Conservation (phyloP, 2,329 filamentous ascomycete genomes). For the Magnaporthales sp. region DNA sequence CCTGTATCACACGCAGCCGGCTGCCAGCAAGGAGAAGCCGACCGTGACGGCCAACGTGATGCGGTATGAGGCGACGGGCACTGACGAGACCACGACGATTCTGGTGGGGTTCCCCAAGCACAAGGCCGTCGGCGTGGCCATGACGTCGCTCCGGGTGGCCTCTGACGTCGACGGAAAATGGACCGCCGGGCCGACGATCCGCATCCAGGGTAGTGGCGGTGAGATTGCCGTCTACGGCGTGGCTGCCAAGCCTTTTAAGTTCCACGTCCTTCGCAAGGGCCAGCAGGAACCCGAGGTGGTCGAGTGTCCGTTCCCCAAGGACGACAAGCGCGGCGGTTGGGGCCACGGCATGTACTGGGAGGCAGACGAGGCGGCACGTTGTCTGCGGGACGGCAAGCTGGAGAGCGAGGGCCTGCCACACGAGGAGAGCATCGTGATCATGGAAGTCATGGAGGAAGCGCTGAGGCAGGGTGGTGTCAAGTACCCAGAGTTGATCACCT, state of each 20-base stretch:
- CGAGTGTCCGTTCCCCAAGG: constrained; percentile 43
- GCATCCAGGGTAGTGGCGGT: constrained; percentile 71
- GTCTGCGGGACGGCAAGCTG: constrained; percentile 63
- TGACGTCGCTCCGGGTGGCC: constrained; percentile 53
- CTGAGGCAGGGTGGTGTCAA: constrained; percentile 42
- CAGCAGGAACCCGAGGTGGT: constrained; percentile 33
- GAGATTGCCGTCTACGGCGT: constrained; percentile 74
- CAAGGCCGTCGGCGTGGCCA: constrained; percentile 63
- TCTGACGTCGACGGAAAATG: constrained; percentile 53
- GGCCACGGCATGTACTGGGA: constrained; percentile 75
- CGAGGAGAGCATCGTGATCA: constrained; percentile 74
- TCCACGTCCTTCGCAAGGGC: constrained; percentile 51
- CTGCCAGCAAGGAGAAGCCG: constrained; percentile 57
- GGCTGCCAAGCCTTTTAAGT: constrained; percentile 59
- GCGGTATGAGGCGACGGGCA: constrained; percentile 61
- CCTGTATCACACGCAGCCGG: constrained; percentile 70
- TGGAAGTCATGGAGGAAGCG: constrained; percentile 60
- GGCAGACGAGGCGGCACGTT: constrained; percentile 31
- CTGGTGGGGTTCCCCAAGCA: constrained; percentile 65
- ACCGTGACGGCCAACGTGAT: constrained; percentile 60
- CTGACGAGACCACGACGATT: constrained; percentile 71
- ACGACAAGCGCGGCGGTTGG: constrained; percentile 34
- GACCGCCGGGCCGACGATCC: constrained; percentile 56
- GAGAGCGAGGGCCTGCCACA: constrained; percentile 64
- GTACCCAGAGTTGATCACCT: constrained; percentile 49